Percentiles rank a stretch among this genome's conserved stretches.
Evolutionary conservation across 2,329 filamentous ascomycete species (phyloP).

Genomic region (Bisporella sp.): DNA sequence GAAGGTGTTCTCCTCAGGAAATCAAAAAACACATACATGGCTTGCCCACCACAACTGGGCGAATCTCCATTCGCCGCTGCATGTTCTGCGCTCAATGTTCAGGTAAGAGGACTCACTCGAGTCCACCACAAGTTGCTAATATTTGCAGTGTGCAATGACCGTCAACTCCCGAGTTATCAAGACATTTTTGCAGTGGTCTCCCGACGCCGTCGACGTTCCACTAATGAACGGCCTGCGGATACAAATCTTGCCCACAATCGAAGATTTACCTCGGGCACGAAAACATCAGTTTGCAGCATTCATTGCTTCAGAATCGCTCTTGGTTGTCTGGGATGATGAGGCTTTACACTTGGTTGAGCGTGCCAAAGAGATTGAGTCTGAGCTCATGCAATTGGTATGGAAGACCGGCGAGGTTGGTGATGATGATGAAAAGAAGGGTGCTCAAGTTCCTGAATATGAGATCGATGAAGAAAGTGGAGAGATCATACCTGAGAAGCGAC

Average conservation of each 20-base stretch:
- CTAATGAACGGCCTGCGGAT: slow-evolving; percentile 70
- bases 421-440: slow-evolving; percentile 46
- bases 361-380: slow-evolving; percentile 65
- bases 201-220: slow-evolving; percentile 67
- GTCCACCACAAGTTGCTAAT: slow-evolving; percentile 12
- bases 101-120: slow-evolving; percentile 39
- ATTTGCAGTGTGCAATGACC: slow-evolving; percentile 63
- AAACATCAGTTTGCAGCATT: slow-evolving; percentile 81
- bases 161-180: slow-evolving; percentile 75
- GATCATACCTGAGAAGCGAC: slow-evolving; percentile 55
- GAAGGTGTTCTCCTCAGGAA: slow-evolving; percentile 71
- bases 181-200: slow-evolving; percentile 67
- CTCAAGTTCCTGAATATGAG: slow-evolving; percentile 42
- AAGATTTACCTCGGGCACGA: slow-evolving; percentile 61
- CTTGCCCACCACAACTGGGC: slow-evolving; percentile 59
- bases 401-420: slow-evolving; percentile 48
- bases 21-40: slow-evolving; percentile 60
- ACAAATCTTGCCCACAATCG: slow-evolving; percentile 66
- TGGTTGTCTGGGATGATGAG: slow-evolving; percentile 81
- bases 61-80: slow-evolving; percentile 57
- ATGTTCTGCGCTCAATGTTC: slow-evolving; percentile 63
- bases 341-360: slow-evolving; percentile 62
- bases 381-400: slow-evolving; percentile 75
- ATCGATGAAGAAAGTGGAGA: slow-evolving; percentile 69
- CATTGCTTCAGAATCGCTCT: slow-evolving; percentile 60